Base-by-base conservation (phyloP, 2,329 filamentous ascomycete species). In the Metarhizium guizhouense region DNA sequence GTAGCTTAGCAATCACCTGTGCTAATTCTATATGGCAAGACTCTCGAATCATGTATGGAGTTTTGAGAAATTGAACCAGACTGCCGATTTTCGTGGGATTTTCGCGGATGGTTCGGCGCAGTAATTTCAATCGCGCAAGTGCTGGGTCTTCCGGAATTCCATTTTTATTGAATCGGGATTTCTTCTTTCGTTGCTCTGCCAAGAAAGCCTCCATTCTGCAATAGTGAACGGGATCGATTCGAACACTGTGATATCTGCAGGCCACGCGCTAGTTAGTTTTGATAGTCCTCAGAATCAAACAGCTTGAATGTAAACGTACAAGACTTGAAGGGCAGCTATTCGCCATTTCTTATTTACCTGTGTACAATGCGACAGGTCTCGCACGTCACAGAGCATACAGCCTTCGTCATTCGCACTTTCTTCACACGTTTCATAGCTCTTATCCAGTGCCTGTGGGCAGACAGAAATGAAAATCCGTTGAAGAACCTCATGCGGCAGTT, bases 21-120 rank as follows among this genome's bases (percentile, higher is more conserved):
- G 93, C 92, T 51, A 96, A 81, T 60, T 93, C 88, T 54, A 88
- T 81, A 68, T 94, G 90, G 68, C 82, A 88, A 1, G 88, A 88
- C 74, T 96, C 90, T 56, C 93, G 85, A 54, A 93, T 86, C 93
- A 96, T 96, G 71, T 96, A 96, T 6, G 93, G 90, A 57, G 90
- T 85, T 75, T 96, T 95, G 65, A 97, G 77, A 63, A 86, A 91
- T 65, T 86, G 75, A 5, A 96, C 89, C 47, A 83, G 76, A 55
- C 80, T 76, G 38, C 86, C 90, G 49, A 95, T 74, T 30, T 79
- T 74, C 8, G 79, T 83, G 25, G 84, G 81, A 59, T 91, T 86
- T 52, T 93, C 88, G 59, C 91, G 84, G 52, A 96, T 83, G 1
- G 91, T 90, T 59, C 90, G 84, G 67, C 87, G 88, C 50, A 97